A percentile compares a stretch with the other conserved stretches of the same genome.
These are phyloP conservation scores for Sphaerulina vaccinii DNA, from an alignment of 2,329 filamentous ascomycete genomes.

Conservation along the genomic window DNA sequence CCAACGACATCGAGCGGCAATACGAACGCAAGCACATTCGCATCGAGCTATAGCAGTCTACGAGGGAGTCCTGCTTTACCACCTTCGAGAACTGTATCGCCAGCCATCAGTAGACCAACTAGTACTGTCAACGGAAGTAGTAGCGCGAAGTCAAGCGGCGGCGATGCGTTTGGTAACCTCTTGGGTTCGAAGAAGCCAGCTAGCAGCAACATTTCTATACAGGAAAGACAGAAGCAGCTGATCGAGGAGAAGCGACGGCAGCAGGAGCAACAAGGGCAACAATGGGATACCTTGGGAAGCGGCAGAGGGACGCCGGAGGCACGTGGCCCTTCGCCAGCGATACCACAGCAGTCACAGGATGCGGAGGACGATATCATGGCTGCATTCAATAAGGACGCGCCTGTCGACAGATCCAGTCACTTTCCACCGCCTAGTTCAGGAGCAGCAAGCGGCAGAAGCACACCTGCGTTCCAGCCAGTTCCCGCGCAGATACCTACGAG, in stretches of 20 bases:
- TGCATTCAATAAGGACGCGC: constrained; percentile 59
- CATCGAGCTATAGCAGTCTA: constrained; percentile 36
- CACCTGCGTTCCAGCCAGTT: constrained; percentile 33
- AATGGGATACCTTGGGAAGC: constrained; percentile 75
- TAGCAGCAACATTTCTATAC: constrained; percentile 67
- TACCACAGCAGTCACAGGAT: constrained; percentile 10
- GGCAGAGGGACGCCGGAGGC: constrained; percentile 45
- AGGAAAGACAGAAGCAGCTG: constrained; percentile 66
- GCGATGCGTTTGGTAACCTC: constrained; percentile 76
- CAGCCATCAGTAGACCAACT: constrained; percentile 40
- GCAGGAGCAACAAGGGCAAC: constrained; percentile 69
- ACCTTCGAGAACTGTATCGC: constrained; percentile 36
- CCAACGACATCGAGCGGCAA: constrained; percentile 22
- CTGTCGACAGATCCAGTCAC: constrained; percentile 59
- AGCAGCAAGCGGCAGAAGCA: constrained; percentile 42
- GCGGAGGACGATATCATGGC: constrained; percentile 60
- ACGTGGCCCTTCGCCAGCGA: constrained; percentile 26
- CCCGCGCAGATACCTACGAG: constrained; percentile 2
- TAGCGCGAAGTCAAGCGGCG: constrained; percentile 52
- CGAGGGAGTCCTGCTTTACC: constrained; percentile 42
- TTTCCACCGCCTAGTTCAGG: constrained; percentile 50
- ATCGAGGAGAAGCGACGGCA: constrained; percentile 76
- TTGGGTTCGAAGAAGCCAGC: constrained; percentile 59
- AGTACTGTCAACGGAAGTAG: constrained; percentile 41
- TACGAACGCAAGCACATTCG: constrained; percentile 30